Evolutionary conservation across 2,329 filamentous ascomycete genomes (phyloP), one percentile per base, ranked within the genome.

Genomic region (Monosporascus cannonballus): DNA sequence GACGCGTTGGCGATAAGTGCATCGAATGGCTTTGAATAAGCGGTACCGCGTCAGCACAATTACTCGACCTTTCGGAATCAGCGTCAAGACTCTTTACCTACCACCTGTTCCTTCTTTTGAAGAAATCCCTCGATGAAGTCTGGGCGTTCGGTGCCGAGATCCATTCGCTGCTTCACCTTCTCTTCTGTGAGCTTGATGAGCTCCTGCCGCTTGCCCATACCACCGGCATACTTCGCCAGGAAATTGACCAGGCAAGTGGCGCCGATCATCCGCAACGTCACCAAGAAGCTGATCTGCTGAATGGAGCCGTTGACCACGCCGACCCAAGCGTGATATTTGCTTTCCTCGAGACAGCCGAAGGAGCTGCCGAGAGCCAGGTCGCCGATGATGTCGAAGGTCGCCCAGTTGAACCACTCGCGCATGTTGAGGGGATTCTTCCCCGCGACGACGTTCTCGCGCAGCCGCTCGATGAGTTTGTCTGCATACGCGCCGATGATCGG

Each of bases 101-200:
- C 48, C 18, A 53, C 47, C 30, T 53, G 52, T 18, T 65, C 56
- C 44, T 65, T 61, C 27, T 62, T 55, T 37, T 54, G 56, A 17
- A 65, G 56, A 15, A 67, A 50, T 1, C 58, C 58, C 9, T 61
- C 53, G 6, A 67, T 44, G n/a, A 68, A 62, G 30, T 67, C 64
- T 18, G 64, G 58, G 24, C 58, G 54, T 47, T 59, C 56, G 7
- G 54, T 39, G 17, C 47, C 53, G 14, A 53, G 52, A 15, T 59
- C 56, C 8, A 61, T 65, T 8, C 63, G 59, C 14, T 59, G 53
- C 48, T 37, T 34, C n/a, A 61, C n/a, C 48, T 55, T 61, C 2
- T 34, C 49, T 17, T 22, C 27, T n/a, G 57, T 47, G 7, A 55
- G 27, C 9, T 30, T 38, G 2, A 3, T 9, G n/a, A 30, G 42